Base-by-base conservation (phyloP, 2,329 filamentous ascomycete species). In the Macroventuria anomochaeta region DNA sequence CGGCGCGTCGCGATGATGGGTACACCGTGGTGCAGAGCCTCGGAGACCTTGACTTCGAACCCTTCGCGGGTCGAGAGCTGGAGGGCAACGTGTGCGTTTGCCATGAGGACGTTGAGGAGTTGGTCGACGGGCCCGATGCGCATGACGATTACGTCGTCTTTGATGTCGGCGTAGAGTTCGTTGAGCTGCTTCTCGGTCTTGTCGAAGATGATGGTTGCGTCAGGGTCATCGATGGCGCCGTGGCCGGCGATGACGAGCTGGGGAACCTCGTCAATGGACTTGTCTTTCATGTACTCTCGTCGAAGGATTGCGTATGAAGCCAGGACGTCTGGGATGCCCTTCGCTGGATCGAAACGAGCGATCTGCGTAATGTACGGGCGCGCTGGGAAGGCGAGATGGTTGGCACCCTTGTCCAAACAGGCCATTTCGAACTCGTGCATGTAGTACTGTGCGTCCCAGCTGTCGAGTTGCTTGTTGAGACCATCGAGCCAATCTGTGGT, bases 401-500 rank as follows among this genome's bases (percentile, higher is more conserved):
- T 80, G 76, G 86, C 85, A 69, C 83, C 75, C 73, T 87, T 79
- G 40, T 83, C 72, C 64, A 83, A 76, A 73, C 85, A 87, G 69
- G 84, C 79, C 2, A 78, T 75, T 64, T 88, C 88, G 75, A 93
- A 91, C n/a, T 87, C 79, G 60, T 90, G 85, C 43, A 88, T 83
- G 64, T 93, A 93, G 75, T 89, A 91, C 11, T 84, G 83, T 6
- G 81, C 79, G 66, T 91, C 88, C 85, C 87, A 91, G 43, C 83
- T 79, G 54, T 83, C 83, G 72, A 93, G 81, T 20, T 79, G 75
- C 74, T 95, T 95, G 78, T 93, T 95, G 61, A 93, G 74, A 7
- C 90, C 90, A 69, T 95, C 90, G 3, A 92, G 80, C 87, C 90
- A 95, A 72, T 95, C 90, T 0, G 90, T 93, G 0, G 89, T 89